These are phyloP conservation scores for Paradendryphiella salina DNA, from an alignment of 2,329 filamentous ascomycete genomes.

Conservation along the genomic window DNA sequence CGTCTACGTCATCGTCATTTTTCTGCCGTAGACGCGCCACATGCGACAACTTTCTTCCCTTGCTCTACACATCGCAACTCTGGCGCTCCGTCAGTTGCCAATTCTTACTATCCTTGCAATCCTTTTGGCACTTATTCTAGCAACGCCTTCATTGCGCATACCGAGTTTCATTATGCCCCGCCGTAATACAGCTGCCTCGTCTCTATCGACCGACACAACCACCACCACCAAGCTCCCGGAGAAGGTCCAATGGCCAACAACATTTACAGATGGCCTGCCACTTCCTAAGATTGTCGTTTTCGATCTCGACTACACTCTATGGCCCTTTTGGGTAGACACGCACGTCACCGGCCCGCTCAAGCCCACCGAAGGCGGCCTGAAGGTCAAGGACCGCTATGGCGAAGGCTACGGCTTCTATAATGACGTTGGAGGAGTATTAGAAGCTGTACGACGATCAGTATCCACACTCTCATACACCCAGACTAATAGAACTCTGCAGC, in stretches of 20 bases:
- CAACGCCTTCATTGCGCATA: background rate
- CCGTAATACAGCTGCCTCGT: conserved; percentile 15
- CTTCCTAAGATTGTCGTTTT: conserved; percentile 86
- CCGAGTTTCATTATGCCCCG: conserved; percentile 35
- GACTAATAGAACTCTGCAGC: conserved; percentile 26
- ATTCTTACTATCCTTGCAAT: background rate
- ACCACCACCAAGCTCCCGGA: conserved; percentile 45
- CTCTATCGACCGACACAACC: conserved; percentile 14
- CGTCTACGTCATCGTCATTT: conserved; percentile 15
- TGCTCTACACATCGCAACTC: background rate
- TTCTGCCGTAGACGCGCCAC: conserved; percentile 8
- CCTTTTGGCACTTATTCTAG: background rate
- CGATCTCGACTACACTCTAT: conserved; percentile 97
- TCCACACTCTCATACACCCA: background rate
- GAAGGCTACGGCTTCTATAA: conserved; percentile 54
- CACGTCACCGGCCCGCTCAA: conserved; percentile 79
- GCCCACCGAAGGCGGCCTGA: conserved; percentile 47
- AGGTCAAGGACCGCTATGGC: conserved; percentile 57
- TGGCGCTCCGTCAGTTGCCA: background rate
- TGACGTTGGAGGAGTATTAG: conserved; percentile 50
- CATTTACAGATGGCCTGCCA: conserved; percentile 68
- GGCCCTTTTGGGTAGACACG: conserved; percentile 98
- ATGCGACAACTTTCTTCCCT: background rate
- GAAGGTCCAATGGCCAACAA: conserved; percentile 52
- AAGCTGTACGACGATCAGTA: conserved; percentile 33